A percentile compares a stretch with the other conserved stretches of the same genome.
These are phyloP conservation scores for Cucurbita maxima DNA, from an alignment of 306 rosid species.

Conservation along the genomic window DNA sequence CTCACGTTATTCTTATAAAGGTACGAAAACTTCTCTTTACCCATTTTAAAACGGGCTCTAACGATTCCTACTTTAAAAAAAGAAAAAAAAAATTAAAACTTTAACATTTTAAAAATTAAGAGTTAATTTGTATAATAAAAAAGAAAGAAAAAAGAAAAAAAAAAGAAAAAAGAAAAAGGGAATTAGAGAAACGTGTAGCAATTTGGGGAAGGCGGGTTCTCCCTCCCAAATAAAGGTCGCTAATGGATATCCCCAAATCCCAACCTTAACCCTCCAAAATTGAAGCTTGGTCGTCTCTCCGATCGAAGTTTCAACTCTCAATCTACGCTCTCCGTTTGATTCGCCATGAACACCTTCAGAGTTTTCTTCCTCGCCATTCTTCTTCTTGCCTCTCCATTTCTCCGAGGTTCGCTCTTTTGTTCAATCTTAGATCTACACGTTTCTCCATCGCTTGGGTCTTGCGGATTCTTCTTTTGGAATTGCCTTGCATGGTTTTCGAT, in stretches of 20 bases:
- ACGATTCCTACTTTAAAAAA: no score
- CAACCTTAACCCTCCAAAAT: neutral
- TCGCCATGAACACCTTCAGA: conserved; percentile 20
- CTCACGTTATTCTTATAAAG: no score
- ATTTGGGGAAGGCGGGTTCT: neutral
- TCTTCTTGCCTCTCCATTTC: conserved; percentile 54
- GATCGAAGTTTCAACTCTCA: neutral
- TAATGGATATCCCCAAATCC: neutral
- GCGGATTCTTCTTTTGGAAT: neutral
- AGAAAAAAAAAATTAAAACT: no score
- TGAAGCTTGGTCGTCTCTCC: conserved; percentile 2
- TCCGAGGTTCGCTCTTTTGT: conserved; percentile 38
- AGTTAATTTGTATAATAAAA: no score
- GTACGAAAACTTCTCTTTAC: no score
- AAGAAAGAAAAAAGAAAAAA: no score
- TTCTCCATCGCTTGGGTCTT: neutral
- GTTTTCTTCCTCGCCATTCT: conserved; percentile 51
- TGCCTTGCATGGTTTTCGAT: neutral
- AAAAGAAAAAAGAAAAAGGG: no score
- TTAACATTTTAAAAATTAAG: no score
- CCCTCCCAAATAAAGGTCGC: neutral
- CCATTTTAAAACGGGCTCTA: no score
- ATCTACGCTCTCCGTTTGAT: neutral
- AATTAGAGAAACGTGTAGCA: neutral
- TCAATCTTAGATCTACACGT: conserved; percentile 45